Evolutionary conservation across 768 basidiomycete species (phyloP), one percentile per base, ranked within the genome.

Genomic region (Mycena vitilis): DNA sequence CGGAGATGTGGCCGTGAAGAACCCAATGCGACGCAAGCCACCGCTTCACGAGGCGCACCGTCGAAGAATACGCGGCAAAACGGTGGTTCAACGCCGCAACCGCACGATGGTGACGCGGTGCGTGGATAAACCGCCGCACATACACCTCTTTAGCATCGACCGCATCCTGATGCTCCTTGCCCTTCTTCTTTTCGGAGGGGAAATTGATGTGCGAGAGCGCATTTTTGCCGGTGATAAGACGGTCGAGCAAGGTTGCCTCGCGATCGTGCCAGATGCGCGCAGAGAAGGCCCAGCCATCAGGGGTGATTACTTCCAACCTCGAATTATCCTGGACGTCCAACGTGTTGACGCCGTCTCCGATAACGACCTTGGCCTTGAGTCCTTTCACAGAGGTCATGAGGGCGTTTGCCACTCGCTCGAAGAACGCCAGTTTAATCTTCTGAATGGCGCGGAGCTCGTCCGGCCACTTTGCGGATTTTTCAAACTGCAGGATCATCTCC

Each of bases 1-100:
- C 87, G 8, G 86, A 85, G 60, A 98, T 82, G 72, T 95, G 92
- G 0, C 84, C 79, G 5, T 86, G 84, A 40, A 99, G 85, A 64
- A 98, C 85, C 91, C 93, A 95, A 76, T 99, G 98, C 9, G 92
- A 83, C 0, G 93, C 89, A 61, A 99, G 82, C 98, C 98, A 99
- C 49, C 97, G 87, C 81, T 98, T 97, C 58, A 94, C 87, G 18
- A 99, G 85, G 45, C 98, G 86, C 18, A 94, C 92, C 0, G 96
- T 95, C 11, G 92, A 89, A 4, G 95, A 85, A 78, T 90, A 98
- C 13, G 95, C 93, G 0, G 88, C 78, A 74, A 88, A 91, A 54
- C 88, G 89, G 77, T 98, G 95, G 57, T 89, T 90, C 22, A 98
- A 82, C 3, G 91, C 86, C 0, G 91, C 87, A 53, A 98, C 83